These are phyloP conservation scores for Aspergillus brasiliensis DNA, from an alignment of 2,329 filamentous ascomycete genomes.

Conservation along the genomic window DNA sequence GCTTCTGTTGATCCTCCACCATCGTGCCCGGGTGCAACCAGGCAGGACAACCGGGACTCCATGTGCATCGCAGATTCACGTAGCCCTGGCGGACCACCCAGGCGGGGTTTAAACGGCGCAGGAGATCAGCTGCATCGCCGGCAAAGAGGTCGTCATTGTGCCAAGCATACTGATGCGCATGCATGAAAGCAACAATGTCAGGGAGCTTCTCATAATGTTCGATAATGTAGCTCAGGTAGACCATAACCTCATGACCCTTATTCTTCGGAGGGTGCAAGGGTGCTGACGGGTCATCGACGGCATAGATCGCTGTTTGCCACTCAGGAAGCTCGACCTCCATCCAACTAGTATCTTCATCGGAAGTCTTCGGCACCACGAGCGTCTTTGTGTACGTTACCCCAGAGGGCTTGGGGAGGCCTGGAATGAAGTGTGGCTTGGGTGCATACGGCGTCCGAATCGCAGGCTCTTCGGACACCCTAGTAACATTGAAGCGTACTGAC, in stretches of 20 bases:
- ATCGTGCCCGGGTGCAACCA: slow-evolving; percentile 56
- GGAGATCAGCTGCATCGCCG: slow-evolving; percentile 53
- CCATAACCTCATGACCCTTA: slow-evolving; percentile 65
- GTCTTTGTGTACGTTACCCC: slow-evolving; percentile 56
- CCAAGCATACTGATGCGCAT: slow-evolving; percentile 59
- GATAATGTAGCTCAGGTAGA: slow-evolving; percentile 64
- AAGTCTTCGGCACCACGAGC: slow-evolving; percentile 57
- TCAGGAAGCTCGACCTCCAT: slow-evolving; percentile 55
- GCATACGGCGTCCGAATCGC: slow-evolving; percentile 23
- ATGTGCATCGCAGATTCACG: slow-evolving; percentile 62
- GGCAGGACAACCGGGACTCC: slow-evolving; percentile 60
- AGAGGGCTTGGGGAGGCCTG: slow-evolving; percentile 45
- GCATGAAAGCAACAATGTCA: slow-evolving; percentile 63
- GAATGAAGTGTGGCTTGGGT: slow-evolving; percentile 34
- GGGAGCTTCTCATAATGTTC: slow-evolving; percentile 62
- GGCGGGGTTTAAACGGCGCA: slow-evolving; percentile 54
- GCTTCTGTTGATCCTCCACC: slow-evolving; percentile 45
- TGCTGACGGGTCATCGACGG: slow-evolving; percentile 55
- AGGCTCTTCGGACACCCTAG: slow-evolving; percentile 15
- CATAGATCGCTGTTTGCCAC: slow-evolving; percentile 52
- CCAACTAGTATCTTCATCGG: slow-evolving; percentile 57
- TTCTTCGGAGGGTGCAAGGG: slow-evolving; percentile 57
- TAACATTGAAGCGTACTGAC: slow-evolving; percentile 21
- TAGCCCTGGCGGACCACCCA: slow-evolving; percentile 58
- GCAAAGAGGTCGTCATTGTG: slow-evolving; percentile 61